Percentiles rank a stretch among this genome's conserved stretches.
Evolutionary conservation across 345 rosid species (phyloP).

Genomic region (Aquilaria malaccensis): DNA sequence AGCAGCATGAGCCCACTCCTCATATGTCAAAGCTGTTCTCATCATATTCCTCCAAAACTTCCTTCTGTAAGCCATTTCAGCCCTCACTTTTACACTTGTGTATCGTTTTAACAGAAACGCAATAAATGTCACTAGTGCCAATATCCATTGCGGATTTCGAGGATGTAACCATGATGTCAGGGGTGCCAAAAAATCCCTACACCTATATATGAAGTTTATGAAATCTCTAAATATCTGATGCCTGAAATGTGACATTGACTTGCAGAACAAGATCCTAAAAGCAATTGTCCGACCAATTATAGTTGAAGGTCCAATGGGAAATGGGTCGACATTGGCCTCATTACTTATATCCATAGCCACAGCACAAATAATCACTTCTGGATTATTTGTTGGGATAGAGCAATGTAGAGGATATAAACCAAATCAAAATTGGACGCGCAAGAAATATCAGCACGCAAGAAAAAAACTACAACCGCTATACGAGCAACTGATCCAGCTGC

Average conservation of each 20-base stretch:
- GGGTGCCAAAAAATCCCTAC: conserved; percentile 34
- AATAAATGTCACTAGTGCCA: conserved; percentile 78
- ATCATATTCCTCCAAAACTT: conserved; percentile 99
- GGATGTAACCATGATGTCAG: conserved; percentile 89
- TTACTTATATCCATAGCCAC: conserved; percentile 75
- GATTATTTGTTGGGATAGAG: background rate
- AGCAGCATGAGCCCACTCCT: conserved; percentile 99
- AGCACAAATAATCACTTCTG: background rate
- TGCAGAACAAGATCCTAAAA: conserved; percentile 73
- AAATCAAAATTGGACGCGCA: background rate
- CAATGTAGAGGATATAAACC: too few relatives aligned
- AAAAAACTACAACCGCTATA: background rate
- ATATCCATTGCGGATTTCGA: conserved; percentile 89
- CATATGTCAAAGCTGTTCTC: conserved; percentile 80
- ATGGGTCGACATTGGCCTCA: conserved; percentile 75
- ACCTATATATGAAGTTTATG: conserved; percentile 32
- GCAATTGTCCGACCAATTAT: conserved; percentile 84
- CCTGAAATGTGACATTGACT: conserved; percentile 58
- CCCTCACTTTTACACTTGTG: conserved; percentile 77
- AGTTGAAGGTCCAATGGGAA: conserved; percentile 85
- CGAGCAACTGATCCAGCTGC: background rate
- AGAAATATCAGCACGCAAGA: background rate
- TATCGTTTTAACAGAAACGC: conserved; percentile 80
- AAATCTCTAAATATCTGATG: conserved; percentile 40
- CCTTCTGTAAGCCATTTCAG: conserved; percentile 93